Base-by-base conservation (phyloP, 768 basidiomycete species). In the Lentinula detonsa region DNA sequence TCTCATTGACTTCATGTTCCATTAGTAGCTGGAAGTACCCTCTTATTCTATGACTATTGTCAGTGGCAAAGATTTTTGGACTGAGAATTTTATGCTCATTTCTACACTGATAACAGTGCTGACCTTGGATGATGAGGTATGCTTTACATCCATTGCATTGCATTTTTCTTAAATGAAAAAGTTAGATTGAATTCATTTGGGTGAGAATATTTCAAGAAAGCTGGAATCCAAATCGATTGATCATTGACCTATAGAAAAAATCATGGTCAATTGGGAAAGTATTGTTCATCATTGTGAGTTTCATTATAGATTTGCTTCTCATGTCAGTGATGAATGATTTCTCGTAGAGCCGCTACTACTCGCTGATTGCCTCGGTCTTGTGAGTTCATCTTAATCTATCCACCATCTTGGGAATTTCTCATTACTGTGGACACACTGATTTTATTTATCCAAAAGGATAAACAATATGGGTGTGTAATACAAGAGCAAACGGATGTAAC, bases 311-410 rank as follows among this genome's bases (percentile, higher is more conserved):
- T 23, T 2, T 23, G 23, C 23, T 23, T 23, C 23, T 23, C 2
- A 23, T 23, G 23, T 23, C 23, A 23, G 23, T 23, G 23, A 23
- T 23, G 1, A 23, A 23, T 23, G 23, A 23, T 23, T 23, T 1
- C 23, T 23, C 2, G 23, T 23, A 85, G 85, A 85, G 84, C 70
- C 82, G 85, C 15, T 86, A 85, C 67, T 85, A 83, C 69, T 73
- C 77, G 11, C 65, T 85, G 61, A 31, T 43, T 15, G 66, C 72
- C 67, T 76, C 76, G 35, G 80, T 81, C 39, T 62, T 81, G 85
- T 86, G 67, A 65, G 83, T 73, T 10, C 21, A 9, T 2, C n/a
- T 15, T 48, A 23, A 23, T 23, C 2, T 1, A 23, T 23, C 2
- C 23, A 23, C 23, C 23, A 23, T 23, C 23, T 23, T 23, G 23